Evolutionary conservation across 495 filamentous ascomycete species (phyloP), one percentile per base, ranked within the genome.

Genomic region (Lindgomyces ingoldianus): DNA sequence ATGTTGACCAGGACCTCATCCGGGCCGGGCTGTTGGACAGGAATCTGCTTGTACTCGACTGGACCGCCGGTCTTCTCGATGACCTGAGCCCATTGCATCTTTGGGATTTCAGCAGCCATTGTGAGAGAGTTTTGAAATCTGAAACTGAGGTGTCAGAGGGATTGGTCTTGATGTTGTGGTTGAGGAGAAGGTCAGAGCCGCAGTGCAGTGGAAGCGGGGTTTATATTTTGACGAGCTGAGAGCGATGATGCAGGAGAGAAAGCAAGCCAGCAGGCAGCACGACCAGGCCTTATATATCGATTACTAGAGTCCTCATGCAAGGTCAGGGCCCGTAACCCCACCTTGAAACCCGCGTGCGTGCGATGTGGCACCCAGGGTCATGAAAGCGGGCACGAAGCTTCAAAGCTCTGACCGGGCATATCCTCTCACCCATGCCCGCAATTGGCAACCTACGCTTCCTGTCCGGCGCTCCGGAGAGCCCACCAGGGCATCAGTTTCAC

Each of bases 1-100:
- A 97, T 87, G 78, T 95, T 91, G 75, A 97, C 79, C 41, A 96
- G 84, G 65, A 97, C 88, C 76, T 97, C 89, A 77, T 95, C 91
- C 1, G 92, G 85, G 3, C 85, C 88, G 3, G 93, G 92, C 70
- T 84, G 83, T 51, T 82, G 81, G 49, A 95, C 91, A 65, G 85
- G 84, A 72, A 96, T 91, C 75, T 90, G 81, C 76, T 96, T 95
- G 84, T 88, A 92, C 52, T 85, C 74, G 56, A 87, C 79, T 10
- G 87, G 89, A 18, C 86, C 88, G 64, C 89, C 89, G 29, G 81
- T 82, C 77, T 89, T 82, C 73, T 95, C 88, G 66, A 91, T 82
- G 57, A 96, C 89, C 75, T 93, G 89, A 9, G 92, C 92, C 90
- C 85, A 90, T 80, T 96, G 92, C 72, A 83, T 85, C 30, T 81